Percentiles rank a stretch among this genome's conserved stretches.
These are phyloP conservation scores for Magnusiomyces ingens DNA, from an alignment of 1,139 yeast genomes.

Conservation along the genomic window DNA sequence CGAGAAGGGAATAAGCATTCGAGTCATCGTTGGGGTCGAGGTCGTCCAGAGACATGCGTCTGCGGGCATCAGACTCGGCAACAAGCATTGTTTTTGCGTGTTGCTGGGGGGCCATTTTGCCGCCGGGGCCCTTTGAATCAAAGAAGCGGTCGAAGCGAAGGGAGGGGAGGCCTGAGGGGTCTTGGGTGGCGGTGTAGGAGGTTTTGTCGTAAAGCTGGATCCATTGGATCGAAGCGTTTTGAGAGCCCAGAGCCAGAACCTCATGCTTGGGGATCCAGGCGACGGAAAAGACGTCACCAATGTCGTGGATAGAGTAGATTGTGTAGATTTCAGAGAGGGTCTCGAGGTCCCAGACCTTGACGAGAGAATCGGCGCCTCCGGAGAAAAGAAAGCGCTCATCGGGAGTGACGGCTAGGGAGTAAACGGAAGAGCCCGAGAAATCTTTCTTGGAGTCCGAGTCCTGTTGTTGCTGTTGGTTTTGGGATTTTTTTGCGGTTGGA, in stretches of 20 bases:
- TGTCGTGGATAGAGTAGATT: constrained; percentile 75
- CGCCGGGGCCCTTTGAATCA: constrained; percentile 86
- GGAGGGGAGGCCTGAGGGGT: constrained; percentile 58
- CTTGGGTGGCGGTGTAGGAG: constrained; percentile 28
- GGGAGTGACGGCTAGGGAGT: constrained; percentile 54
- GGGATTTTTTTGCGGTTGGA: neutral
- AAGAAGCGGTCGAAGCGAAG: constrained; percentile 79
- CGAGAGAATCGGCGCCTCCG: constrained; percentile 86
- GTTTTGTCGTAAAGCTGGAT: constrained; percentile 40
- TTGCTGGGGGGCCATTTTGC: constrained; percentile 37
- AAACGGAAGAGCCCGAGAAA: constrained; percentile 34
- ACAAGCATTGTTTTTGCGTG: constrained; percentile 5
- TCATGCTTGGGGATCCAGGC: constrained; percentile 57
- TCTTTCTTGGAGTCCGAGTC: neutral
- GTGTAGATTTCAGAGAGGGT: constrained; percentile 44
- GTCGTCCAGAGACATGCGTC: constrained; percentile 9
- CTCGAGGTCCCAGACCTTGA: constrained; percentile 71
- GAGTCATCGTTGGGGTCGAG: constrained; percentile 1
- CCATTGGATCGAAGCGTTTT: constrained; percentile 83
- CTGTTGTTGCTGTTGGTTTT: no score
- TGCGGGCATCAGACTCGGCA: constrained; percentile 14
- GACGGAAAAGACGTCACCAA: constrained; percentile 88
- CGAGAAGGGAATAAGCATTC: constrained; percentile 40
- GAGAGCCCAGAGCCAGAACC: constrained; percentile 79
- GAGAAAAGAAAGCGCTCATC: constrained; percentile 64